These are phyloP conservation scores for Aspergillus candidus DNA, from an alignment of 2,329 filamentous ascomycete genomes.

Conservation along the genomic window DNA sequence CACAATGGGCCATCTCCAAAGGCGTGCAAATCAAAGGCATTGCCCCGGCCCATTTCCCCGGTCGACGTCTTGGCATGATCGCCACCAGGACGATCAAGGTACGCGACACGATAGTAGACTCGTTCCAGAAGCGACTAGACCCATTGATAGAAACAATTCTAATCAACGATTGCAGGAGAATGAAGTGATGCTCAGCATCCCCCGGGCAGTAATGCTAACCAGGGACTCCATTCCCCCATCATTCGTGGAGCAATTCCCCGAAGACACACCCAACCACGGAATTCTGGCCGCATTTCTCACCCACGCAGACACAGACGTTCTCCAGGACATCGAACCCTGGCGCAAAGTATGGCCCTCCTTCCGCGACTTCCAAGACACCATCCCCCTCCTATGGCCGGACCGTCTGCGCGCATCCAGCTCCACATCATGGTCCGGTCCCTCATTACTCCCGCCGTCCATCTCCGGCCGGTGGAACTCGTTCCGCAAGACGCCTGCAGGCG, in stretches of 20 bases:
- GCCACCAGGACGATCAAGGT: conserved; percentile 62
- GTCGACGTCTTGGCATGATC: conserved; percentile 69
- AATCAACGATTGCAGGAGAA: conserved; percentile 39
- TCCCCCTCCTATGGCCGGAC: conserved; percentile 53
- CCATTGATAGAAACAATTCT: neutral
- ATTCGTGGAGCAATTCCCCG: conserved; percentile 48
- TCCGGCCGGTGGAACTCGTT: conserved; percentile 32
- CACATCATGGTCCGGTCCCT: conserved; percentile 1
- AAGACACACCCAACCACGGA: conserved; percentile 59
- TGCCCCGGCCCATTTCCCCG: conserved; percentile 59
- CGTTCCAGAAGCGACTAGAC: neutral
- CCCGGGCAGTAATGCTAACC: conserved; percentile 56
- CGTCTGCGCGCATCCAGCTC: conserved; percentile 33
- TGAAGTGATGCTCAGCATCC: conserved; percentile 59
- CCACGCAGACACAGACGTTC: conserved; percentile 41
- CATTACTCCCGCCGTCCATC: conserved; percentile 27
- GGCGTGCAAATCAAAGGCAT: conserved; percentile 64
- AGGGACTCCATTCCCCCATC: conserved; percentile 52
- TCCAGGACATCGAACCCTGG: conserved; percentile 52
- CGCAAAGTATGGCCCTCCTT: conserved; percentile 59
- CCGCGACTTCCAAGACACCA: conserved; percentile 52
- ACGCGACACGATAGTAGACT: conserved; percentile 1
- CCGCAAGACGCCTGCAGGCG: conserved; percentile 13
- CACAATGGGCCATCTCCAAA: conserved; percentile 58
- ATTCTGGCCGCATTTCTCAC: conserved; percentile 63